Evolutionary conservation across 148 eudicot genomes (phyloP).

Genomic region (Beta vulgaris): DNA sequence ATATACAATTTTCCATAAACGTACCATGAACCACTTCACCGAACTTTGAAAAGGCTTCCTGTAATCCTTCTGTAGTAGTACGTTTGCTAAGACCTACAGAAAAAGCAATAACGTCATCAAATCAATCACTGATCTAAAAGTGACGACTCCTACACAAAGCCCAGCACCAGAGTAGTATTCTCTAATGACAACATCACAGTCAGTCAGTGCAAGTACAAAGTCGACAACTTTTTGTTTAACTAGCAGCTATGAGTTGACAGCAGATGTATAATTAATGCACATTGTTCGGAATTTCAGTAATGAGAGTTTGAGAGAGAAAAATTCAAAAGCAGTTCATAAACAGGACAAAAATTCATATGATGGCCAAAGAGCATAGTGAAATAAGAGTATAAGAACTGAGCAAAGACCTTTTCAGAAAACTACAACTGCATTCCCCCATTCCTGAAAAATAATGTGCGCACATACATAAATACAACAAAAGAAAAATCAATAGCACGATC

Average conservation of each 20-base stretch:
- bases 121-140: background rate
- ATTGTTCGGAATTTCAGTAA: background rate
- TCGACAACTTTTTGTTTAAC: background rate
- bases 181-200: background rate
- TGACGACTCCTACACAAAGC: background rate
- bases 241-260: background rate
- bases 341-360: background rate
- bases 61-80: constrained; percentile 61
- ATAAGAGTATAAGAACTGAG: background rate
- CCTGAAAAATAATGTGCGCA: background rate
- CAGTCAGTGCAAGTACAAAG: background rate
- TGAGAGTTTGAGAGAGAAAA: too few species aligned
- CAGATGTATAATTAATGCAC: background rate
- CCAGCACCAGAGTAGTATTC: constrained; percentile 2
- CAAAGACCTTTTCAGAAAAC: background rate
- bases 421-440: background rate
- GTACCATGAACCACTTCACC: constrained; percentile 59
- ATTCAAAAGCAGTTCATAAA: too few species aligned
- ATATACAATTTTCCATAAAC: constrained; percentile 38
- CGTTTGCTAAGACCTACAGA: constrained; percentile 64
- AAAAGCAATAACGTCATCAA: background rate
- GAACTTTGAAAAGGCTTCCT: constrained; percentile 52
- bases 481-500: background rate
- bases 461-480: background rate
- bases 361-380: background rate